These are phyloP conservation scores for Coemansia sp. DNA, from an alignment of 192 early-diverging fungal species.

Conservation along the genomic window DNA sequence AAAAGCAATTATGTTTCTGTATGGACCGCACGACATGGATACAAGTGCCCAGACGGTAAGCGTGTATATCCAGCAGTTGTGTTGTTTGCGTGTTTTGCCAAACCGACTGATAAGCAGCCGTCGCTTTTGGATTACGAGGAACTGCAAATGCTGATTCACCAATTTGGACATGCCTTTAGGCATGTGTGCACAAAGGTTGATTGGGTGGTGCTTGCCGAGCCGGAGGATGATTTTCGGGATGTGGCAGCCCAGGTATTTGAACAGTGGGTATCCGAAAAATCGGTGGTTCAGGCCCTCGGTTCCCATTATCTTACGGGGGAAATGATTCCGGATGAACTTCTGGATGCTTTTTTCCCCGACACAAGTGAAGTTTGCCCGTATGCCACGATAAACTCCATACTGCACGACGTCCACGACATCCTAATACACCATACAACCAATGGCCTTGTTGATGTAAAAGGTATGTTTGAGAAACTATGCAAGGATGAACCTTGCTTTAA, in stretches of 20 bases:
- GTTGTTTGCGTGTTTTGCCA: slow-evolving; percentile 51
- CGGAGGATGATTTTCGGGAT: slow-evolving; percentile 71
- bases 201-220: slow-evolving; percentile 55
- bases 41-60: slow-evolving; percentile 52
- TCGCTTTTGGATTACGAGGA: slow-evolving; percentile 64
- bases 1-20: slow-evolving; percentile 62
- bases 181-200: slow-evolving; percentile 57
- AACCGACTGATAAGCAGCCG: slow-evolving; percentile 53
- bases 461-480: slow-evolving; percentile 41
- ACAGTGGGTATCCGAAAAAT: slow-evolving; percentile 58
- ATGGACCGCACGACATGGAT: slow-evolving; percentile 26
- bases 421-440: slow-evolving; percentile 53
- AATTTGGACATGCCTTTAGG: slow-evolving; percentile 58
- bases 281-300: slow-evolving; percentile 43
- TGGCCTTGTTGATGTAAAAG: slow-evolving; percentile 31
- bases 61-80: slow-evolving; percentile 46
- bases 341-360: slow-evolving; percentile 48
- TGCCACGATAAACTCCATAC: slow-evolving; percentile 52
- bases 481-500: slow-evolving; percentile 31
- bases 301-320: slow-evolving; percentile 57
- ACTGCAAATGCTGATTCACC: slow-evolving; percentile 63
- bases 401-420: slow-evolving; percentile 60
- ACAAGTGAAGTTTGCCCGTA: slow-evolving; percentile 1
- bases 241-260: slow-evolving; percentile 71
- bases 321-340: slow-evolving; percentile 53